Evolutionary conservation across 2,329 filamentous ascomycete genomes (phyloP).

Genomic region (Fusarium tjaetaba): DNA sequence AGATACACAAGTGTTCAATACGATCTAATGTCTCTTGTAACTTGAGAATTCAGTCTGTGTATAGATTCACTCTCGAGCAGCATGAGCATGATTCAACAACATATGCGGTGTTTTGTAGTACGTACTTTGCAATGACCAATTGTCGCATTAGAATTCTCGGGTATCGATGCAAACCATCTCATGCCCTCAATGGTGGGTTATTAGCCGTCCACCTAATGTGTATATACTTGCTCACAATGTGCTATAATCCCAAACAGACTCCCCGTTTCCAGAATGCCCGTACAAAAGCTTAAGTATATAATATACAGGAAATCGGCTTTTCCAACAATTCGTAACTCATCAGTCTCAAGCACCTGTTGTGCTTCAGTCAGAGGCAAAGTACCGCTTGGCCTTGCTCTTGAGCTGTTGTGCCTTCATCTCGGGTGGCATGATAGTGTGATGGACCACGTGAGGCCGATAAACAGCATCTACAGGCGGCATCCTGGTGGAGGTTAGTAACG

Average conservation of each 20-base stretch:
- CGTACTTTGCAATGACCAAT: not conserved
- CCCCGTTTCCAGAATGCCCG: not conserved
- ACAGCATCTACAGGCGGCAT: conserved; percentile 91
- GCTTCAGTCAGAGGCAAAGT: conserved; percentile 72
- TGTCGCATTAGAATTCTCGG: conserved; percentile 28
- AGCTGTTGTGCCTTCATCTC: conserved; percentile 76
- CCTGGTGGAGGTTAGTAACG: conserved; percentile 52
- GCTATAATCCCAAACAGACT: conserved; percentile 15
- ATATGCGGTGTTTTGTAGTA: not conserved
- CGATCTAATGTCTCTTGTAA: not conserved
- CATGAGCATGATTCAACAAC: not conserved
- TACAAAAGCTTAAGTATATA: conserved; percentile 10
- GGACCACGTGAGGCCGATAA: conserved; percentile 91
- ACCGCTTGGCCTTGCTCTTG: conserved; percentile 74
- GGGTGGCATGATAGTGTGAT: conserved; percentile 79
- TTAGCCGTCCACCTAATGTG: conserved; percentile 2
- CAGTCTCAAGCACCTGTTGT: not conserved
- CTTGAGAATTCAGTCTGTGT: not conserved
- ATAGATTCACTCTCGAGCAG: not conserved
- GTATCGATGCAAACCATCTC: conserved; percentile 31
- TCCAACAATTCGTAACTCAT: conserved; percentile 39
- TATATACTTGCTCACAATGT: conserved; percentile 1
- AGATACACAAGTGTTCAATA: not conserved
- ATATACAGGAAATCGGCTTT: conserved; percentile 31
- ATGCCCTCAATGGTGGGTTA: conserved; percentile 14